Conservation (phyloP, 2,329 filamentous ascomycete species). For the Cordyceps cicadae region DNA sequence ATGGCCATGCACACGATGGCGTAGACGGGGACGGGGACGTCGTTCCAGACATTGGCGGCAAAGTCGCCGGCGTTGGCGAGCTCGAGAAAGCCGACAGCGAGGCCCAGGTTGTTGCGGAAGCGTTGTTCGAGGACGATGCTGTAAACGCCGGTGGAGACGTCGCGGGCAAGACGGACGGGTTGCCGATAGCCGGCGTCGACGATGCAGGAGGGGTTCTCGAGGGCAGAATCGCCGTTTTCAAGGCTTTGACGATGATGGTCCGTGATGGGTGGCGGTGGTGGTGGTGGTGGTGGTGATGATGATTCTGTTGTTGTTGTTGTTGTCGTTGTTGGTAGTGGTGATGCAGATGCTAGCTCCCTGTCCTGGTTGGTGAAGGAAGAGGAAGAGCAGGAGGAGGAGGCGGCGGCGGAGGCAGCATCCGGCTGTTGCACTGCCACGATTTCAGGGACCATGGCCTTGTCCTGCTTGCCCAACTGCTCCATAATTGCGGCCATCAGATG, state of each 20-base stretch:
- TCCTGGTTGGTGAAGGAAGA: neutral
- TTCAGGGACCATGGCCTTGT: slow-evolving; percentile 6
- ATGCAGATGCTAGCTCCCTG: neutral
- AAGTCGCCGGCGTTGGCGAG: slow-evolving; percentile 49
- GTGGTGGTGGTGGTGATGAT: neutral
- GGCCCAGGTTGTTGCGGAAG: slow-evolving; percentile 23
- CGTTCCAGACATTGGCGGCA: slow-evolving; percentile 50
- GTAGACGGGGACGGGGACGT: slow-evolving; percentile 38
- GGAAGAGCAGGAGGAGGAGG: neutral
- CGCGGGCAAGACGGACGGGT: slow-evolving; percentile 1
- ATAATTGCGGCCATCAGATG: slow-evolving; percentile 5
- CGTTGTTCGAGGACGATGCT: slow-evolving; percentile 11
- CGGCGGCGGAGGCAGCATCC: slow-evolving; percentile 2
- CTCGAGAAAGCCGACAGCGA: slow-evolving; percentile 41
- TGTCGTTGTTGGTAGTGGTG: neutral
- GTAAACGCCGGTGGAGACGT: slow-evolving; percentile 4
- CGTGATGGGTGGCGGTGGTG: neutral
- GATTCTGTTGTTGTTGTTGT: no score
- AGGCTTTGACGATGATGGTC: neutral
- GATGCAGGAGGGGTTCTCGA: slow-evolving; percentile 1
- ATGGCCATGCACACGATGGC: slow-evolving; percentile 44
- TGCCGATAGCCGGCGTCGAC: neutral
- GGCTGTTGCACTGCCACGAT: slow-evolving; percentile 11
- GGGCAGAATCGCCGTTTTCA: neutral
- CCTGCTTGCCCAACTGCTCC: slow-evolving; percentile 5